phyloP scores from a whole-genome alignment of 768 basidiomycete genomes.

The Tulasnella sp. region DNA sequence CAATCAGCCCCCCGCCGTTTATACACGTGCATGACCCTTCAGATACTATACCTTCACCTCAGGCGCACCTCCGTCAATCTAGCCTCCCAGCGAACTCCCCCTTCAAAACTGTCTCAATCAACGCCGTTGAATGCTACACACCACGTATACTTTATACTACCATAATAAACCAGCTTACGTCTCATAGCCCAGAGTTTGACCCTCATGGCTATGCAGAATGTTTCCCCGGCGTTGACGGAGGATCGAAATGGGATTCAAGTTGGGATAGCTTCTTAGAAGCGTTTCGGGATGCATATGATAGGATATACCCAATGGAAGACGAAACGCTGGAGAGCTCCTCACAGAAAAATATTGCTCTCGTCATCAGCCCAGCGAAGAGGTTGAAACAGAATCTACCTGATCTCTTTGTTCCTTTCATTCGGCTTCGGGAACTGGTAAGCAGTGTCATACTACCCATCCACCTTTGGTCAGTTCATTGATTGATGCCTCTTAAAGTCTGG shows the following conservation, averaged over 20 bases:
- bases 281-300: neutral
- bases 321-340: neutral
- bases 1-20: constrained; percentile 45
- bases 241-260: constrained; percentile 11
- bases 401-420: constrained; percentile 56
- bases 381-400: constrained; percentile 53
- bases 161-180: constrained; percentile 48
- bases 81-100: constrained; percentile 7
- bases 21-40: constrained; percentile 55
- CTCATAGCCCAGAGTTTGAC: constrained; percentile 42
- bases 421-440: constrained; percentile 58
- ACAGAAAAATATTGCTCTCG: constrained; percentile 38
- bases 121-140: constrained; percentile 40
- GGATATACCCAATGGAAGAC: neutral
- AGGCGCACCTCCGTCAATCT: neutral
- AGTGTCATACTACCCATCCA: neutral
- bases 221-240: constrained; percentile 6
- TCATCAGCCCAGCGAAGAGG: constrained; percentile 58
- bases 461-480: neutral
- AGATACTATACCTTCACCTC: constrained; percentile 31
- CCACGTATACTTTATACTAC: constrained; percentile 56
- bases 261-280: constrained; percentile 16
- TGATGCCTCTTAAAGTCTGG: constrained; percentile 36
- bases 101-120: neutral
- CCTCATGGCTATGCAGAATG: constrained; percentile 3